Conservation (phyloP, 148 eudicot genomes). For the Talinum fruticosum region DNA sequence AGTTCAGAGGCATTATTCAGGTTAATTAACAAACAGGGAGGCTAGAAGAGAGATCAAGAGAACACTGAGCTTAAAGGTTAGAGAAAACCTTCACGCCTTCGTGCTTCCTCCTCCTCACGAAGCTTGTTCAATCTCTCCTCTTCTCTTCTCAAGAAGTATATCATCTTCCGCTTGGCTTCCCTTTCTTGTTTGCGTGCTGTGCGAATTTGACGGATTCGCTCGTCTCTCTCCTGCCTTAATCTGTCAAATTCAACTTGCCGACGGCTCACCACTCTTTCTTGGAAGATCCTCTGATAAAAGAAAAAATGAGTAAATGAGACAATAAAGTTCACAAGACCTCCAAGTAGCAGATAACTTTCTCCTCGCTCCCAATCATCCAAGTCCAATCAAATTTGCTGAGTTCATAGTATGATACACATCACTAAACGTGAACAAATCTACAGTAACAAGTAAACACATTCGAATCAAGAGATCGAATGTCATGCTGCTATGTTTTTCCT, state of each 20-base stretch:
- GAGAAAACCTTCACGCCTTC: conserved; percentile 84
- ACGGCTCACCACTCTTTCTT: conserved; percentile 41
- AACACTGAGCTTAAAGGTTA: too few species aligned
- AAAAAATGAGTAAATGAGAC: not conserved
- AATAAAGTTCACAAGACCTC: not conserved
- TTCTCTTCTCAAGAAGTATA: conserved; percentile 58
- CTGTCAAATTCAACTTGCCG: conserved; percentile 62
- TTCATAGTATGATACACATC: too few species aligned
- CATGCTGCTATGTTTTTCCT: too few species aligned
- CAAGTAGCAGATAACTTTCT: too few species aligned
- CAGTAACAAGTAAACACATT: too few species aligned
- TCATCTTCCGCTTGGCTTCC: conserved; percentile 58
- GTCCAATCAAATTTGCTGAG: too few species aligned
- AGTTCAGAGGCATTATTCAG: not conserved
- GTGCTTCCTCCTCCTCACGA: conserved; percentile 80
- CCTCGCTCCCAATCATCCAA: too few species aligned
- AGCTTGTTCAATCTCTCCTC: conserved; percentile 61
- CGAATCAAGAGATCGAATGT: too few species aligned
- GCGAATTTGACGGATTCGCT: conserved; percentile 42
- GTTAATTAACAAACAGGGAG: not conserved
- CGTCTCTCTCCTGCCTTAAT: conserved; percentile 59
- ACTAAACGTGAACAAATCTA: too few species aligned
- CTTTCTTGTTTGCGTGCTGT: conserved; percentile 60
- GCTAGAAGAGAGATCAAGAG: not conserved
- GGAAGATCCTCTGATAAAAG: conserved; percentile 50